Evolutionary conservation across 257 asterid species (phyloP).

Genomic region (Ligustrum vulgare): DNA sequence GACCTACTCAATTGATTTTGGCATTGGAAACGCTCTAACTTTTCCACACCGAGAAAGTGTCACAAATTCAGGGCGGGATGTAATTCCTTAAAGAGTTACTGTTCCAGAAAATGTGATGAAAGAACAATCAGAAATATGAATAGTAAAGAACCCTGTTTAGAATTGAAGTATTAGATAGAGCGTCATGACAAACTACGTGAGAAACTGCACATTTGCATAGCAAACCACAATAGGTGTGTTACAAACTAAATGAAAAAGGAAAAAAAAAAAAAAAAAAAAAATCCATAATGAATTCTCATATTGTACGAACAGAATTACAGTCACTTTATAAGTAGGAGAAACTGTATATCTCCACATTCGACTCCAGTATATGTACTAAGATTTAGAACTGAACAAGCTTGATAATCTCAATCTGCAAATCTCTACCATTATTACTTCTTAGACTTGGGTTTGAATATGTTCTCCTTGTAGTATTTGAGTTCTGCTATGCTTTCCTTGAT

Average conservation of each 20-base stretch:
- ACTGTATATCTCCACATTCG: background rate
- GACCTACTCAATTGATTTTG: too few relatives aligned
- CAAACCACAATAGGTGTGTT: background rate
- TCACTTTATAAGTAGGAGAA: background rate
- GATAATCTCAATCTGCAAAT: slow-evolving; percentile 6
- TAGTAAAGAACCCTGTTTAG: background rate
- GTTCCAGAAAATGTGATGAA: background rate
- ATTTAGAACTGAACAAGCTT: background rate
- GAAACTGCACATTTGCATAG: background rate
- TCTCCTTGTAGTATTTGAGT: slow-evolving; percentile 72
- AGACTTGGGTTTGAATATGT: slow-evolving; percentile 62
- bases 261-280: too few relatives aligned
- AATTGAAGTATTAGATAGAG: background rate
- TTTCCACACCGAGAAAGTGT: too few relatives aligned
- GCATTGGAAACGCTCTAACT: too few relatives aligned
- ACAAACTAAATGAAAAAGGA: too few relatives aligned
- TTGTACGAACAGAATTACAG: background rate
- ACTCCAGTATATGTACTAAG: too few relatives aligned
- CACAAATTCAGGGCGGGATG: too few relatives aligned
- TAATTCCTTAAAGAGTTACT: background rate
- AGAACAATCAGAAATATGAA: background rate
- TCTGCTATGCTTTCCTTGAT: slow-evolving; percentile 89
- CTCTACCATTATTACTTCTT: slow-evolving; percentile 37
- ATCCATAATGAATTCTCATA: background rate
- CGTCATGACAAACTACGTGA: background rate